A percentile compares a stretch with the other conserved stretches of the same genome.
These are phyloP conservation scores for Caulochytrium protostelioides DNA, from an alignment of 371 early-diverging fungal genomes.

Conservation along the genomic window DNA sequence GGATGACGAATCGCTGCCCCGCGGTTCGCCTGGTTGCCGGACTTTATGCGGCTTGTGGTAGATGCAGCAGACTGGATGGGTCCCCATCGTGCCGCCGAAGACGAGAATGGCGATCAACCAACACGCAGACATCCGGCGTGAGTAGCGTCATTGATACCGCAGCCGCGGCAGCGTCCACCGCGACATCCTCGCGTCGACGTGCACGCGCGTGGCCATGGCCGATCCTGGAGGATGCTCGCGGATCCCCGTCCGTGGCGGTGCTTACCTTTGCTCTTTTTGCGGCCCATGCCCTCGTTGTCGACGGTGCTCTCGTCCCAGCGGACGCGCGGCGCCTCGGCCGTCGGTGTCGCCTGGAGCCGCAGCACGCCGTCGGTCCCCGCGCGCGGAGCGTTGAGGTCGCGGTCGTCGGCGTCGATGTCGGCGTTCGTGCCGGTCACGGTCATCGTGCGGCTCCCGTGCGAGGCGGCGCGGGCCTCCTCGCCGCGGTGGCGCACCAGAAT, in stretches of 20 bases:
- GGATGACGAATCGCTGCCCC: constrained; percentile 9
- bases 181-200: too few species aligned
- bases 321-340: constrained; percentile 18
- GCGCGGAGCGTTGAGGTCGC: too few species aligned
- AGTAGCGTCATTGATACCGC: neutral
- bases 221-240: neutral
- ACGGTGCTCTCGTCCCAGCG: constrained; percentile 63
- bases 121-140: neutral
- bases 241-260: neutral
- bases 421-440: too few species aligned
- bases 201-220: too few species aligned
- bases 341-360: too few species aligned
- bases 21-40: constrained; percentile 38
- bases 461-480: too few species aligned
- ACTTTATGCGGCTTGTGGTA: constrained; percentile 47
- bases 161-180: neutral
- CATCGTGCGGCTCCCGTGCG: too few species aligned
- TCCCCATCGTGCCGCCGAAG: neutral
- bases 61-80: constrained; percentile 56
- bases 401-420: too few species aligned
- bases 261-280: constrained; percentile 63
- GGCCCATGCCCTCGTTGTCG: constrained; percentile 64
- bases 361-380: too few species aligned
- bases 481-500: too few species aligned
- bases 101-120: neutral